A percentile compares a stretch with the other conserved stretches of the same genome.
Evolutionary conservation across 257 asterid species (phyloP).

Genomic region (Primulina tabacum): DNA sequence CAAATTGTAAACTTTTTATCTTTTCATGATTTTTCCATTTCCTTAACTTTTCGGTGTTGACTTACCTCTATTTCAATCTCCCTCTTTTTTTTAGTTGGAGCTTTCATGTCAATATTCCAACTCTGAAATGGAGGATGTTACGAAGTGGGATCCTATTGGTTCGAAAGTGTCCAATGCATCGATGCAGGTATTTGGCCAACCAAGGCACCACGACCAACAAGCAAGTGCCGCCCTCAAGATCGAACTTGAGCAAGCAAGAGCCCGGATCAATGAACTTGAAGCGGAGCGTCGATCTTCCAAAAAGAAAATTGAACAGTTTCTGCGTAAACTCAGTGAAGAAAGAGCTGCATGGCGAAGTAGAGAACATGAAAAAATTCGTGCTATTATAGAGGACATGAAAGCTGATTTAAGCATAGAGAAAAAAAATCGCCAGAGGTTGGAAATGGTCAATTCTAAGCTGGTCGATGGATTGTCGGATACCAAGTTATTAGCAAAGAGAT

Average conservation of each 20-base stretch:
- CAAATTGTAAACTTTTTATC: not conserved
- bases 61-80: constrained; percentile 15
- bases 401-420: constrained; percentile 49
- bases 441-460: constrained; percentile 57
- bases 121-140: constrained; percentile 62
- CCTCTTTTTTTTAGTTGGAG: constrained; percentile 31
- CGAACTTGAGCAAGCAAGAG: constrained; percentile 55
- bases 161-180: constrained; percentile 36
- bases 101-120: constrained; percentile 37
- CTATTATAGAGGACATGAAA: constrained; percentile 53
- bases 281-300: constrained; percentile 54
- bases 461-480: constrained; percentile 50
- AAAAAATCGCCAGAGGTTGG: constrained; percentile 54
- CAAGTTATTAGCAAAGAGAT: constrained; percentile 48
- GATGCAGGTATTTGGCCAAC: constrained; percentile 30
- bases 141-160: constrained; percentile 62
- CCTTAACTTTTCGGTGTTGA: not conserved
- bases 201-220: constrained; percentile 27
- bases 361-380: constrained; percentile 63
- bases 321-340: constrained; percentile 60
- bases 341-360: constrained; percentile 57
- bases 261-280: constrained; percentile 55
- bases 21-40: not conserved
- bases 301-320: constrained; percentile 61
- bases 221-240: constrained; percentile 36